Conservation (phyloP, 225 moss, liverwort and hornwort genomes). For the Climacium dendroides region DNA sequence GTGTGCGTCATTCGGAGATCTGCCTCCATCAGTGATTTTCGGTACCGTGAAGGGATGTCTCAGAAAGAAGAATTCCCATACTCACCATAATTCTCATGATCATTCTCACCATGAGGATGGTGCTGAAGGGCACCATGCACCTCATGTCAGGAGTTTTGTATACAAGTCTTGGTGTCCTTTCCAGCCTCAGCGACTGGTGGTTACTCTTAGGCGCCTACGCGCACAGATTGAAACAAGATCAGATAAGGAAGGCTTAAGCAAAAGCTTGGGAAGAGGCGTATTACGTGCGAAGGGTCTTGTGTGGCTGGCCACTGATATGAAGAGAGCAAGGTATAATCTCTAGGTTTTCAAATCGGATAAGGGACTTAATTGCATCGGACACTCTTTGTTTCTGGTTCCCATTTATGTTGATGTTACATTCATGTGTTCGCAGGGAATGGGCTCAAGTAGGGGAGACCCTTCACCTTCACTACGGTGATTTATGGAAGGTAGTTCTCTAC, state of each 20-base stretch:
- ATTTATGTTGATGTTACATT: slow-evolving; percentile 1
- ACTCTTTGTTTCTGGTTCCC: background rate
- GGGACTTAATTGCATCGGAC: background rate
- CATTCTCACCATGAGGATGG: slow-evolving; percentile 18
- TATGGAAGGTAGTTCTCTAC: slow-evolving; percentile 28
- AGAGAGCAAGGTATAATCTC: slow-evolving; percentile 21
- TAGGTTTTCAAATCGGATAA: background rate
- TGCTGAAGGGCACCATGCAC: slow-evolving; percentile 5
- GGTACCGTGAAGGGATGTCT: slow-evolving; percentile 1
- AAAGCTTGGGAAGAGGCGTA: slow-evolving; percentile 28
- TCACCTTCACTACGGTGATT: slow-evolving; percentile 40
- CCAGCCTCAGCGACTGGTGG: slow-evolving; percentile 27
- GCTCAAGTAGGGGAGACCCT: slow-evolving; percentile 47
- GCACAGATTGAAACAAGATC: slow-evolving; percentile 2
- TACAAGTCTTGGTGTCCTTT: slow-evolving; percentile 28
- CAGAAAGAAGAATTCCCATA: background rate
- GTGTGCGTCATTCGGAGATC: slow-evolving; percentile 45
- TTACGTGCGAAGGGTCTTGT: slow-evolving; percentile 41
- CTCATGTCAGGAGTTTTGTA: slow-evolving; percentile 35
- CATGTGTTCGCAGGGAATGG: slow-evolving; percentile 32
- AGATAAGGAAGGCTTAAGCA: background rate
- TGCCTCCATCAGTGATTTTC: slow-evolving; percentile 26
- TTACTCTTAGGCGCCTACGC: slow-evolving; percentile 18
- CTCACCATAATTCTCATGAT: slow-evolving; percentile 1
- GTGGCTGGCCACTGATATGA: slow-evolving; percentile 47